Base-by-base conservation (phyloP, 2,329 filamentous ascomycete species). In the Colletotrichum falcatum region DNA sequence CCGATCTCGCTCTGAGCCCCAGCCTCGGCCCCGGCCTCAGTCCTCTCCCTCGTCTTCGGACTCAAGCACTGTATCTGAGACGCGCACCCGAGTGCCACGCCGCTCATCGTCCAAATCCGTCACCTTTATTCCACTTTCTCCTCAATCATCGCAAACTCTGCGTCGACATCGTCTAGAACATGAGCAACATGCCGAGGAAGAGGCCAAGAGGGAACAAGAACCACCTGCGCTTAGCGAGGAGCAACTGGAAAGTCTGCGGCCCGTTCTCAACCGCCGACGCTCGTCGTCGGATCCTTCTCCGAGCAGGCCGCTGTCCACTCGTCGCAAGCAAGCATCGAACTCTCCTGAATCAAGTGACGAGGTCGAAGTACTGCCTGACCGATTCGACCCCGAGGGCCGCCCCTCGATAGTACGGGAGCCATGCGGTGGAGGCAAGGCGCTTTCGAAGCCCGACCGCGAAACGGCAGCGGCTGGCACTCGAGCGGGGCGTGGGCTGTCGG, bases 71-170 rank as follows among this genome's bases (percentile, higher is more conserved):
- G 30, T 44, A 5, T 70, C 71, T 6, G 70, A 65, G 2, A 51
- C 58, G 11, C 49, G 53, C n/a, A 44, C 58, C 44, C 35, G 33
- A 12, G 8, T 69, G 16, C 74, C 75, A 5, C 66, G 71, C 18
- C 72, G 74, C 16, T 33, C 74, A 66, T 70, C 73, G 14, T 70
- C 79, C 28, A 85, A 85, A 70, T 82, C 83, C 0, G 84, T 87
- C 1, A 74, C 78, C 1, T 88, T 87, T 65, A 80, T 82, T 2
- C 85, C 86, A 0, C 75, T 88, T 49, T 87, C 85, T 3, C 86
- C 86, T 0, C 82, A 84, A 62, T 86, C 84, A 20, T 82, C 82
- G 0, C 81, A 77, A 65, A 86, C 84, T 0, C 82, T 87, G 74
- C 77, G 79, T 26, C 76, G 79, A 33, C 85, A 85, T 69, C 81